phyloP scores from a whole-genome alignment of 495 filamentous ascomycete genomes.

The Talaromyces wortmannii region DNA sequence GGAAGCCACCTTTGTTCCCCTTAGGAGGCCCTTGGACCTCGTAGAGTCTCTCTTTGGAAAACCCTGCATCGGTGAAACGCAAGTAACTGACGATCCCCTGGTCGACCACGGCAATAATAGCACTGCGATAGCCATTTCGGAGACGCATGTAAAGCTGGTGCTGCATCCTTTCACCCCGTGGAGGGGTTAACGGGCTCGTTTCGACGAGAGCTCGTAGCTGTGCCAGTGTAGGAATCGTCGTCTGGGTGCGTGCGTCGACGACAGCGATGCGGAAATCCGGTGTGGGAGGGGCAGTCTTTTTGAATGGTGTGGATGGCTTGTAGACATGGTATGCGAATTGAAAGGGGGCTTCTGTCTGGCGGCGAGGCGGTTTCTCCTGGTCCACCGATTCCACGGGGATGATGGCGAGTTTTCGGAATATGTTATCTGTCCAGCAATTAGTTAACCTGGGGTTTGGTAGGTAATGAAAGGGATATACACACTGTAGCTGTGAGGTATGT shows the following conservation, averaged over 20 bases:
- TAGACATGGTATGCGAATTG: constrained; percentile 69
- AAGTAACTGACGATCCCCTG: constrained; percentile 85
- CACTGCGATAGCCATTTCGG: constrained; percentile 78
- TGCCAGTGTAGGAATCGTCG: constrained; percentile 59
- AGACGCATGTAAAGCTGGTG: constrained; percentile 58
- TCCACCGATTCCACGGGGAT: constrained; percentile 67
- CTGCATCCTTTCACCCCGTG: constrained; percentile 40
- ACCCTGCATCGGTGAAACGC: constrained; percentile 69
- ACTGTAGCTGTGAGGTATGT: constrained; percentile 74
- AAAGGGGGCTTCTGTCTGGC: constrained; percentile 44
- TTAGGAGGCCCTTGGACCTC: constrained; percentile 20
- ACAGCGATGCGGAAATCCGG: constrained; percentile 83
- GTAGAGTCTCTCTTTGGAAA: constrained; percentile 68
- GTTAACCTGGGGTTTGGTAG: not conserved
- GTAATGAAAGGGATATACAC: constrained; percentile 4
- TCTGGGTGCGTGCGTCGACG: constrained; percentile 61
- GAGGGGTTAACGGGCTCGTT: constrained; percentile 58
- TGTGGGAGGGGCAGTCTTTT: constrained; percentile 63
- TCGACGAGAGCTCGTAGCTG: constrained; percentile 66
- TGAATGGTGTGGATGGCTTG: constrained; percentile 66
- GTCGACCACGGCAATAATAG: constrained; percentile 82
- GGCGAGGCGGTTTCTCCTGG: constrained; percentile 9
- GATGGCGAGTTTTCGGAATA: constrained; percentile 71
- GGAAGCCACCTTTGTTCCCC: constrained; percentile 24
- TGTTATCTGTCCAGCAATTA: constrained; percentile 32